These are phyloP conservation scores for Silene uniflora DNA, from an alignment of 148 eudicot genomes.

Conservation along the genomic window DNA sequence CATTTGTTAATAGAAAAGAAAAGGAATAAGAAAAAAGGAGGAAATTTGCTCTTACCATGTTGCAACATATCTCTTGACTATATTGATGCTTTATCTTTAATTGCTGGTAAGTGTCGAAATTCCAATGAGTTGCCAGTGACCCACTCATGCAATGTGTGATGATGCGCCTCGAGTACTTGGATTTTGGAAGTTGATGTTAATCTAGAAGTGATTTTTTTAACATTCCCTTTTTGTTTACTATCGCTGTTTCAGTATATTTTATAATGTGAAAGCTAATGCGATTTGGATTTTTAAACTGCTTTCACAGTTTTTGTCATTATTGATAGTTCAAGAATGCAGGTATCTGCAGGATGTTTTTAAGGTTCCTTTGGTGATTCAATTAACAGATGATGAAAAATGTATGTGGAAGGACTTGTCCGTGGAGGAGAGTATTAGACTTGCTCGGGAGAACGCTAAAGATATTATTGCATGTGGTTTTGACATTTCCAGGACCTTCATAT, in stretches of 20 bases:
- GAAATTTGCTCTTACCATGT: background rate
- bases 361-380: constrained; percentile 92
- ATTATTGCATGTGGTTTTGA: constrained; percentile 98
- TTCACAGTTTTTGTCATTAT: constrained; percentile 9
- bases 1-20: background rate
- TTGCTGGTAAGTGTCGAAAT: background rate
- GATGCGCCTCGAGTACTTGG: too few species aligned
- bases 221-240: background rate
- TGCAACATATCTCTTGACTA: background rate
- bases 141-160: background rate
- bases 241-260: background rate
- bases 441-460: constrained; percentile 97
- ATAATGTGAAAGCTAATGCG: background rate
- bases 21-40: background rate
- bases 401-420: constrained; percentile 91
- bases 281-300: background rate
- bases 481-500: constrained; percentile 78
- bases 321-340: constrained; percentile 45
- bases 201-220: too few species aligned
- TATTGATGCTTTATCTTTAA: background rate
- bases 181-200: too few species aligned
- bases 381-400: constrained; percentile 97
- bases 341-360: constrained; percentile 97
- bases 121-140: background rate
- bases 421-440: constrained; percentile 93